Percentiles rank a stretch among this genome's conserved stretches.
Conservation (phyloP, 2,329 filamentous ascomycete genomes). For the Aquanectria penicillioides region DNA sequence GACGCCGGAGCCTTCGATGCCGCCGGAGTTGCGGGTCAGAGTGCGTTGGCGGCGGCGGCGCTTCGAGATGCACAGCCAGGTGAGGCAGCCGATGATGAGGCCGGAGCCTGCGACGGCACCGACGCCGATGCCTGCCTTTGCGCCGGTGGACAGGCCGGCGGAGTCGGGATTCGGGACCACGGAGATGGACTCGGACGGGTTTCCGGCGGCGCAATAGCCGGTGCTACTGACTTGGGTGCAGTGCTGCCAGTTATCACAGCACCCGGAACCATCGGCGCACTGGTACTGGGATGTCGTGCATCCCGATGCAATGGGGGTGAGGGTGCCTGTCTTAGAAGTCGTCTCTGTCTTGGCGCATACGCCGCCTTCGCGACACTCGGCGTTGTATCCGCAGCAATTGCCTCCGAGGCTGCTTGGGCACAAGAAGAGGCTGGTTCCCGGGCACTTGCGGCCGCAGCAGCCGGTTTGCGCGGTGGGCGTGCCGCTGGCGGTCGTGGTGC, state of each 20-base stretch:
- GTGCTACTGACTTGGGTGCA: slow-evolving; percentile 53
- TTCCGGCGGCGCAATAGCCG: slow-evolving; percentile 52
- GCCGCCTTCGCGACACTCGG: slow-evolving; percentile 51
- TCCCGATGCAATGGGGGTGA: slow-evolving; percentile 50
- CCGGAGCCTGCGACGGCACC: slow-evolving; percentile 59
- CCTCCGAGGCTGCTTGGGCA: slow-evolving; percentile 57
- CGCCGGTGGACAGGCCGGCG: slow-evolving; percentile 55
- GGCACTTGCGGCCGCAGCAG: slow-evolving; percentile 55
- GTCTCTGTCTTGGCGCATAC: slow-evolving; percentile 48
- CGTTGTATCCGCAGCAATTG: slow-evolving; percentile 60
- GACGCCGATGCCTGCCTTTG: slow-evolving; percentile 66
- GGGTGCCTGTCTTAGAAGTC: slow-evolving; percentile 37
- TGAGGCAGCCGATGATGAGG: slow-evolving; percentile 52
- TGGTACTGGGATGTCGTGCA: slow-evolving; percentile 57
- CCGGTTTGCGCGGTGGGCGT: slow-evolving; percentile 40
- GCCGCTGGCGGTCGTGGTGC: slow-evolving; percentile 41
- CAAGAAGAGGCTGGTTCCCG: slow-evolving; percentile 53
- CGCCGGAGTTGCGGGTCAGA: slow-evolving; percentile 16
- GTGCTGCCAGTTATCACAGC: slow-evolving; percentile 56
- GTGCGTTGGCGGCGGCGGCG: slow-evolving; percentile 45
- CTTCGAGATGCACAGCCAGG: slow-evolving; percentile 59
- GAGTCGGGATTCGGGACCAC: slow-evolving; percentile 41
- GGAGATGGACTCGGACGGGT: slow-evolving; percentile 45
- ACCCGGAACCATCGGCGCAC: slow-evolving; percentile 59
- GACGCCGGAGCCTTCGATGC: slow-evolving; percentile 31